Base-by-base conservation (phyloP, 192 early-diverging fungal species). In the Phycomyces blakesleeanus region DNA sequence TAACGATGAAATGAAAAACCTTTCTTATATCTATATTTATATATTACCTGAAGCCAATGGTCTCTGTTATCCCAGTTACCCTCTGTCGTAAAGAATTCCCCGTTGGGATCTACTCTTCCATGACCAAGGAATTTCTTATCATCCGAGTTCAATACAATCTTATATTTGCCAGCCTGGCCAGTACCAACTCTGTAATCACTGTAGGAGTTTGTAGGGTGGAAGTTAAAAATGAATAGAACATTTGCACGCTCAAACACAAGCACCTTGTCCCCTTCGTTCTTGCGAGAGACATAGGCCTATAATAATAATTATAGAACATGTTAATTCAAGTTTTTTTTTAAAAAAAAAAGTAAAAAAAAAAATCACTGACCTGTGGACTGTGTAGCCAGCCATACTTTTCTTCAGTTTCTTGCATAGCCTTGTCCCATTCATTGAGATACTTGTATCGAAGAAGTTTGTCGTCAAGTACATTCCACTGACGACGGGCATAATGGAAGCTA, bases 401-500 rank as follows among this genome's bases (percentile, higher is more conserved):
- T 77, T 97, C 94, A 10, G 91, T 76, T 9, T 68, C 63, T 61
- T 93, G 82, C 92, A 98, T 96, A 2, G 89, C 88, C 20, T 71
- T 63, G 72, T 98, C 96, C 70, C 92, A 98, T 24, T 89, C 81
- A 76, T 94, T 89, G 62, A 98, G 79, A 81, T 91, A 95, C 78
- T 92, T 87, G 83, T 97, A 98, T 24, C 96, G 86, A 58, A 98
- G 81, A 34, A 91, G 63, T 4, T 81, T 27, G 72, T 98, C 93
- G 66, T 93, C 91, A n/a, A 91, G 75, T 37, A 98, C 84, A 61
- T 97, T 96, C 87, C 89, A 97, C 77, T 98, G 96, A 16, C 95
- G 87, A 25, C 95, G 83, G 11, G 95, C 94, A 73, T 97, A 94
- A 72, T 94, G 92, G 80, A 92, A 97, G 51, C 87, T 90, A 26